Evolutionary conservation across 352 stramenopile species (phyloP), one percentile per base, ranked within the genome.

Genomic region (Pythium coloratum): DNA sequence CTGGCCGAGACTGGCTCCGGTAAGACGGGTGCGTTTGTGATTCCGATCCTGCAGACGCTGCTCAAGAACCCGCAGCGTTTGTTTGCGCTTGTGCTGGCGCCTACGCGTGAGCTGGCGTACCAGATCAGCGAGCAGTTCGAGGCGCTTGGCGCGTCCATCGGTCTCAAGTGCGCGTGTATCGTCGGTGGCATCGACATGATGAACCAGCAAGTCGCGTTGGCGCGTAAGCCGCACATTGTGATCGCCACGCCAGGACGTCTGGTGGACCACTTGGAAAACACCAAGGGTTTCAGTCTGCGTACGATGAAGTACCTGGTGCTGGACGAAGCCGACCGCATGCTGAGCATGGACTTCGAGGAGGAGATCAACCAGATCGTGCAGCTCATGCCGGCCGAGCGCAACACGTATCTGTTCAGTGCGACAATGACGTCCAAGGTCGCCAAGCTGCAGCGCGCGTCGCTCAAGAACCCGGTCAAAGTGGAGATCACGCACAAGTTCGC

Each of bases 371-470:
- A 99, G 73, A 99, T 99, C 70, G 77, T 99, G 57, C 85, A 98
- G 66, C 84, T 98, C 33, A 98, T 99, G 72, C 97, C 83, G n/a
- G 75, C 73, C 53, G 93, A 92, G 26, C 84, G 98, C 30, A 88
- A 91, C 60, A 99, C 98, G n/a, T 98, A 98, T 78, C 84, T 99
- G 2, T 99, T 99, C 76, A 98, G 86, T 74, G 97, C 97, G n/a
- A 99, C 97, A 6, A 99, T 99, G 97, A 99, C 98, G 24, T 97
- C 86, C 44, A 99, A 99, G 72, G 97, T 99, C 18, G 86, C 93
- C 63, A 99, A 99, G 76, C 77, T 99, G 54, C 96, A 99, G 77
- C 85, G 97, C 26, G 97, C 97, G 24, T 99, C 92, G 64, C 89
- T 99, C 28, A 88, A 92, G 38, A 90, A 99, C 81, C 97, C 97